These are phyloP conservation scores for Metschnikowia matae DNA, from an alignment of 805 yeast species.

Conservation along the genomic window DNA sequence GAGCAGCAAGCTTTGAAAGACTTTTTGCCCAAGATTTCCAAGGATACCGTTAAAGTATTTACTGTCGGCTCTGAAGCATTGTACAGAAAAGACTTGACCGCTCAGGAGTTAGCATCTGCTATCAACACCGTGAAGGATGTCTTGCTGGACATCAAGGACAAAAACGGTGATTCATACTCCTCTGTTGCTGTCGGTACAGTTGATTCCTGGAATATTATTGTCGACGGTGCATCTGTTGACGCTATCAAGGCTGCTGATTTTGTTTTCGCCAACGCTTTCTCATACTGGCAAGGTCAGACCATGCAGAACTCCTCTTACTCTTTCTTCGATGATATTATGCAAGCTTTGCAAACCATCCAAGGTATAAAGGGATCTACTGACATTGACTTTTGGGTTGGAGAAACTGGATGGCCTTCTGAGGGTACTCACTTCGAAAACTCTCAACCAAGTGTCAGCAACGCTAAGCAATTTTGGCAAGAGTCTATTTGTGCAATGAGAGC, in stretches of 20 bases:
- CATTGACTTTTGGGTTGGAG: slow-evolving; percentile 91
- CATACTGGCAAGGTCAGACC: slow-evolving; percentile 98
- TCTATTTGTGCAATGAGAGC: slow-evolving; percentile 91
- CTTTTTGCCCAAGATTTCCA: slow-evolving; percentile 71
- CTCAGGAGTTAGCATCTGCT: slow-evolving; percentile 63
- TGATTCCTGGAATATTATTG: slow-evolving; percentile 92
- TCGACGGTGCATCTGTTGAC: slow-evolving; percentile 66
- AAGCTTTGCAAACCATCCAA: slow-evolving; percentile 88
- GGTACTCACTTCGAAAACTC: slow-evolving; percentile 72
- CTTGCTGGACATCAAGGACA: slow-evolving; percentile 62
- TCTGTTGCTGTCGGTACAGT: slow-evolving; percentile 83
- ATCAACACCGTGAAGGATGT: slow-evolving; percentile 61
- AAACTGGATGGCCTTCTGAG: slow-evolving; percentile 94
- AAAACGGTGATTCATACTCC: slow-evolving; percentile 72
- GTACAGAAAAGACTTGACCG: slow-evolving; percentile 84
- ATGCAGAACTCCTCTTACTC: slow-evolving; percentile 80
- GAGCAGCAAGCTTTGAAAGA: slow-evolving; percentile 69
- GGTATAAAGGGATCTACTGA: slow-evolving; percentile 81
- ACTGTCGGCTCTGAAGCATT: slow-evolving; percentile 95
- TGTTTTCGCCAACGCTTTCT: slow-evolving; percentile 90
- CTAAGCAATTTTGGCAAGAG: slow-evolving; percentile 77
- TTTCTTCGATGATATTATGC: slow-evolving; percentile 96
- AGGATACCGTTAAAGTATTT: slow-evolving; percentile 66
- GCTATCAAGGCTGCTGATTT: slow-evolving; percentile 81
- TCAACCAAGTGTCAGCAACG: slow-evolving; percentile 67